phyloP scores from a whole-genome alignment of 2,329 filamentous ascomycete genomes.

The Talaromyces amestolkiae region DNA sequence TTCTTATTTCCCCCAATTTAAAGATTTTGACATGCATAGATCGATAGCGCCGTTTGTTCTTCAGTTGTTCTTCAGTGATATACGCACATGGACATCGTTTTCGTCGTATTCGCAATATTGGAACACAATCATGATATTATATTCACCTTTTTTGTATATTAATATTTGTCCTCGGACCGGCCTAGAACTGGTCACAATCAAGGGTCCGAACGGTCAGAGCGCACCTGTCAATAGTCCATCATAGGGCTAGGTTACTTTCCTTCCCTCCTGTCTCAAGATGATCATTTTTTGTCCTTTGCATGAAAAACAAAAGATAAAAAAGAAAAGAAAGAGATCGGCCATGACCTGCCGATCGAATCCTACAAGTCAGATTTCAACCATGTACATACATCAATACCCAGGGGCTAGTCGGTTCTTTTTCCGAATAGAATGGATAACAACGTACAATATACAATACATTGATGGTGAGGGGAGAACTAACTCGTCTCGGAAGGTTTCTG shows the following conservation, averaged over 20 bases:
- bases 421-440: not conserved
- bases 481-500: not conserved
- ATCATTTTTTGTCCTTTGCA: not conserved
- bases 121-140: not conserved
- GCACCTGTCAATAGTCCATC: constrained; percentile 1
- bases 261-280: not conserved
- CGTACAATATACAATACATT: not conserved
- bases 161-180: not conserved
- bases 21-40: not conserved
- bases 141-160: not conserved
- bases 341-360: not conserved
- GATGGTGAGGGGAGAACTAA: not conserved
- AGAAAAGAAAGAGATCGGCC: not conserved
- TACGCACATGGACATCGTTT: not conserved
- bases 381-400: not conserved
- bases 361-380: not conserved
- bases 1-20: too few species aligned
- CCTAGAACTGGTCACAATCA: constrained; percentile 7
- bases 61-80: not conserved
- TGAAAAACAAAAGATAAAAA: not conserved
- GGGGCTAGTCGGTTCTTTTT: not conserved
- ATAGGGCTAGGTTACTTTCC: not conserved
- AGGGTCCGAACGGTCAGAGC: constrained; percentile 3
- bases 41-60: not conserved
- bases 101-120: not conserved